Conservation (phyloP, 345 rosid genomes). For the Erucastrum elatum region DNA sequence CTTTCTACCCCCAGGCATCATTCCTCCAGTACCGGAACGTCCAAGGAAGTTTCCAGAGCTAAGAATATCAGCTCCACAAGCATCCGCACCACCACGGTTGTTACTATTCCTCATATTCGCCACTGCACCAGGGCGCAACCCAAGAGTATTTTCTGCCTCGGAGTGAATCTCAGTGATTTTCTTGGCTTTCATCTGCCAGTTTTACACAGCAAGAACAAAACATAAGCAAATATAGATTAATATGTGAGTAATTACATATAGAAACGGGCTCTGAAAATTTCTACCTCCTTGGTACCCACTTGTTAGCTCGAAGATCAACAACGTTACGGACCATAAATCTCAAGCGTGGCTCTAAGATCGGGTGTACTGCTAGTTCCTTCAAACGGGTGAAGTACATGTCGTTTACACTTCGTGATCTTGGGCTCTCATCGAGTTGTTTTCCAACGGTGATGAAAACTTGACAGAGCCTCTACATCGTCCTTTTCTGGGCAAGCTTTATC, state of each 20-base stretch:
- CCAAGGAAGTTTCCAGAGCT: slow-evolving; percentile 56
- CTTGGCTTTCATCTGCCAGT: slow-evolving; percentile 80
- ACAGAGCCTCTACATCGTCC: slow-evolving; percentile 88
- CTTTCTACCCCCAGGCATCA: slow-evolving; percentile 46
- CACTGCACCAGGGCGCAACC: slow-evolving; percentile 80
- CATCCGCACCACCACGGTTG: slow-evolving; percentile 23
- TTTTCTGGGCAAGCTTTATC: slow-evolving; percentile 65
- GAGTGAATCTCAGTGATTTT: slow-evolving; percentile 61
- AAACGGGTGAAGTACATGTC: slow-evolving; percentile 62
- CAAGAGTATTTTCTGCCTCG: slow-evolving; percentile 51
- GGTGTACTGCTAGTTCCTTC: slow-evolving; percentile 63
- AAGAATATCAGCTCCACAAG: background rate
- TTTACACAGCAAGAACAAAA: background rate
- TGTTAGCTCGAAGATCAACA: slow-evolving; percentile 72
- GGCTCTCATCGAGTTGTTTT: slow-evolving; percentile 81
- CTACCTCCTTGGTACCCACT: slow-evolving; percentile 72
- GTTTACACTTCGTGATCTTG: slow-evolving; percentile 66
- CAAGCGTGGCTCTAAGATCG: slow-evolving; percentile 62
- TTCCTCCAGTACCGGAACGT: no score
- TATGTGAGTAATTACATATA: no score
- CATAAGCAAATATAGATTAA: slow-evolving; percentile 18
- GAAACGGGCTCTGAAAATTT: no score
- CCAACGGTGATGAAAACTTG: slow-evolving; percentile 84
- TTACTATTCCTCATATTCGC: slow-evolving; percentile 24
- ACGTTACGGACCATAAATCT: slow-evolving; percentile 81